Evolutionary conservation across 352 stramenopile species (phyloP), one percentile per base, ranked within the genome.

Genomic region (Globisporangium acanthophoron): DNA sequence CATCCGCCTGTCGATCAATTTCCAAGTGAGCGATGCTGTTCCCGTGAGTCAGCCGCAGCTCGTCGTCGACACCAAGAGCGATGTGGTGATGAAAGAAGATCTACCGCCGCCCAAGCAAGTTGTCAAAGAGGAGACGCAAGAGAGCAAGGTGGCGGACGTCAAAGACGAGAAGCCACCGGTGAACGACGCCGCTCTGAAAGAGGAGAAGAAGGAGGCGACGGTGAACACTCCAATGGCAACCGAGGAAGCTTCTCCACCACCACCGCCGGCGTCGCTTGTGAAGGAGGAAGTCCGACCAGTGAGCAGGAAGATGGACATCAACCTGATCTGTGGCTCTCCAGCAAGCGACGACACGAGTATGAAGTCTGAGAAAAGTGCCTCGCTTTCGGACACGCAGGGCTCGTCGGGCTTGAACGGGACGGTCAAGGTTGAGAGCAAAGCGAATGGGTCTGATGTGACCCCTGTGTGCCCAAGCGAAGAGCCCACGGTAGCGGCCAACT

Each of bases 1-100:
- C 62, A 88, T 93, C 64, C 79, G 81, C 1, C 66, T 93, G 20
- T 93, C 84, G 12, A 76, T 93, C 50, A 87, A 93, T 61, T 93
- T 93, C 56, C 40, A 45, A 45, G 56, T 71, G 44, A 55, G 54
- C 13, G 70, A 52, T 29, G 27, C 60, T 20, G 51, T 21, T 11
- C 5, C 18, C 15, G 15, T 35, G 15, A 24, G 29, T 3, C 21
- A 56, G 12, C 16, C 29, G 21, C 54, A 16, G n/a, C 11, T 58
- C 24, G 4, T 15, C 3, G 41, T 5, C 24, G 46, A 39, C 12
- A 66, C 31, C 11, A 15, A 5, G n/a, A 44, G 15, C 16, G 29
- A 20, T 12, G 49, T 12, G n/a, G 12, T 6, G 49, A 54, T 24
- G 11, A 29, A 33, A 18, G 49, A 11, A 16, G 44, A 18, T 24